Evolutionary conservation across 495 filamentous ascomycete genomes (phyloP), one percentile per base, ranked within the genome.

Genomic region (Astrothelium subdiscretum): DNA sequence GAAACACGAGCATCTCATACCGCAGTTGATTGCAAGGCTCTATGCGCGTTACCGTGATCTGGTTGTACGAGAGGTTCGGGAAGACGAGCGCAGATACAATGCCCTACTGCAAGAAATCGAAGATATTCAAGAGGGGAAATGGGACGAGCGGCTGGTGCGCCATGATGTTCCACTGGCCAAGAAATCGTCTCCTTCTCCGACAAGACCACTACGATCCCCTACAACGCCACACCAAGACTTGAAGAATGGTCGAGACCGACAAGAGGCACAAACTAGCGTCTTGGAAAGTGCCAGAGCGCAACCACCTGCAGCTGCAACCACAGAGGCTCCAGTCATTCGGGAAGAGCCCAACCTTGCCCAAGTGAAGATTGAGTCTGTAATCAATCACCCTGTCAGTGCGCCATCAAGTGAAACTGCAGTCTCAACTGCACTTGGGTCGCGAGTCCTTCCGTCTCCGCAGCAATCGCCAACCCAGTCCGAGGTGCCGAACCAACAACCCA

Each of bases 1-100:
- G n/a, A 77, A 84, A 40, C 83, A 91, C 72, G 66, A 79, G 13
- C 79, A 84, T 22, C 82, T 87, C 61, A 77, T 95, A 0, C 85
- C 87, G 12, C 78, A 79, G 2, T 69, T 95, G 5, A 82, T 91
- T 32, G 78, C 83, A 42, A 83, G 86, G 62, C 75, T 96, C 8
- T 92, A 95, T 67, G 79, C 83, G 15, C 75, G 81, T 61, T 96
- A 96, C 69, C 80, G 84, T 58, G 83, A 85, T 35, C 72, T 85
- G 44, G 78, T 86, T 20, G 81, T 89, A 3, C 72, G 75, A 52
- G 80, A 86, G 66, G 92, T 98, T 62, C 79, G 80, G 63, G 81
- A 87, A 40, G 84, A 92, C 62, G 94, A 97, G 75, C 79, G 75
- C 57, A 75, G 77, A 58, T 92, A 84, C 71, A 80, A 80, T 4